Conservation (phyloP, 2,329 filamentous ascomycete species). For the Stemphylium lycopersici region DNA sequence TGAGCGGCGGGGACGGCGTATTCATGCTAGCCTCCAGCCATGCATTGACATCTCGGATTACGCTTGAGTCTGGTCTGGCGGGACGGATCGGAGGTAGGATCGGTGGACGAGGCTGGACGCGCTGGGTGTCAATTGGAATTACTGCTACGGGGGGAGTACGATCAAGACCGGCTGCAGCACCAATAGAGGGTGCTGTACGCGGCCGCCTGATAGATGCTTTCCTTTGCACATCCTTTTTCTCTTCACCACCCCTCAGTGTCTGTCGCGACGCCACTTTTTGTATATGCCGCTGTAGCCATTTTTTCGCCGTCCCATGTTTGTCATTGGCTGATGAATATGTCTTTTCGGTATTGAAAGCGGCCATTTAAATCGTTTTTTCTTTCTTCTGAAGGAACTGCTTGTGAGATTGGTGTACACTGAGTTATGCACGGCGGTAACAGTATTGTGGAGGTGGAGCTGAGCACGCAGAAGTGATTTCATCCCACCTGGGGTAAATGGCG, state of each 20-base stretch:
- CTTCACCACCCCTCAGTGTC: background rate
- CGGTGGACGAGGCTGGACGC: constrained; percentile 11
- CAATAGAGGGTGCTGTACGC: constrained; percentile 32
- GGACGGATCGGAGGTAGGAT: constrained; percentile 28
- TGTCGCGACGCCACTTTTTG: constrained; percentile 28
- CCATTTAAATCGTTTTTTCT: constrained; percentile 27
- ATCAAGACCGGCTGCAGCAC: background rate
- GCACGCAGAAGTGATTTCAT: background rate
- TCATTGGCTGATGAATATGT: constrained; percentile 11
- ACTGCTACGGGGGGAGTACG: constrained; percentile 5
- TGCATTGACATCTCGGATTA: constrained; percentile 38
- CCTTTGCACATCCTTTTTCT: constrained; percentile 5
- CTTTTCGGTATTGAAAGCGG: constrained; percentile 24
- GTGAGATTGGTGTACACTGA: constrained; percentile 22
- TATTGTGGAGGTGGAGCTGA: constrained; percentile 8
- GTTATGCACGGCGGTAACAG: constrained; percentile 20
- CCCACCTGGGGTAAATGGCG: background rate
- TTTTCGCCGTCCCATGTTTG: constrained; percentile 28
- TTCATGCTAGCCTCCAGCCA: constrained; percentile 42
- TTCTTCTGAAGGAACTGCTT: constrained; percentile 15
- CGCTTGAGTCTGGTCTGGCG: constrained; percentile 32
- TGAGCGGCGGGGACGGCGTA: constrained; percentile 36
- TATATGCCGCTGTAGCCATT: constrained; percentile 36
- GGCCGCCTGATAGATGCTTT: constrained; percentile 26
- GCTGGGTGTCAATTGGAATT: constrained; percentile 15